Percentiles rank a stretch among this genome's conserved stretches.
These are phyloP conservation scores for Coprinellus aureogranulatus DNA, from an alignment of 768 basidiomycete species.

Conservation along the genomic window DNA sequence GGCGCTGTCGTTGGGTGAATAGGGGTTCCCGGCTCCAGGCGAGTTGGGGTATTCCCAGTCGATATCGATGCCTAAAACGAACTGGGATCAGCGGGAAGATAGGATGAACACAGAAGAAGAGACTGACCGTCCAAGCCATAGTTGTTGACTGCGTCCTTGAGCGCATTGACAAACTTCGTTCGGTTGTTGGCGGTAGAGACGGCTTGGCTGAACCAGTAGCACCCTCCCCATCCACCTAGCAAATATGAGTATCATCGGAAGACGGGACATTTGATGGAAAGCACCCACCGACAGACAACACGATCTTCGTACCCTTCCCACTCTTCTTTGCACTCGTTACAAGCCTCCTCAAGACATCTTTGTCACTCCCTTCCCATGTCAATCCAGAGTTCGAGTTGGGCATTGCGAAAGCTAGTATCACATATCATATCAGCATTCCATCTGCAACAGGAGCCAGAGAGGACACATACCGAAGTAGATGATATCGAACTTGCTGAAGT, in stretches of 20 bases:
- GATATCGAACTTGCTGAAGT: constrained; percentile 65
- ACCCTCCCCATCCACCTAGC: constrained; percentile 72
- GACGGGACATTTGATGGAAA: constrained; percentile 14
- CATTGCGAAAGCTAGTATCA: constrained; percentile 58
- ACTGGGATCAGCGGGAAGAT: not conserved
- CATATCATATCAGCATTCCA: not conserved
- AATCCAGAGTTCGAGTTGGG: constrained; percentile 57
- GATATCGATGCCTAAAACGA: constrained; percentile 1
- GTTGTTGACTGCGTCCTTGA: constrained; percentile 51
- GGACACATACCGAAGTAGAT: constrained; percentile 54
- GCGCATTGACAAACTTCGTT: constrained; percentile 55
- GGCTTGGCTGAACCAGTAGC: constrained; percentile 61
- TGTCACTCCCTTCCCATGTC: constrained; percentile 49
- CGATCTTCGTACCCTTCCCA: constrained; percentile 60
- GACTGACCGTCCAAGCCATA: constrained; percentile 66
- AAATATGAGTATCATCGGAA: not conserved
- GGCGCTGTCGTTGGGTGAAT: constrained; percentile 56
- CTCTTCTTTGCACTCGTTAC: constrained; percentile 56
- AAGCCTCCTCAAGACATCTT: constrained; percentile 51
- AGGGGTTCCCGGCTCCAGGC: constrained; percentile 58
- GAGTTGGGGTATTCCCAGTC: constrained; percentile 70
- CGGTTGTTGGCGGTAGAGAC: constrained; percentile 49
- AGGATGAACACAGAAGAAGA: not conserved
- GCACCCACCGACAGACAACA: constrained; percentile 59
- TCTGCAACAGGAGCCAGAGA: not conserved